Percentiles rank a stretch among this genome's conserved stretches.
These are phyloP conservation scores for Debaryomyces robertsiae DNA, from an alignment of 1,139 yeast species.

Conservation along the genomic window DNA sequence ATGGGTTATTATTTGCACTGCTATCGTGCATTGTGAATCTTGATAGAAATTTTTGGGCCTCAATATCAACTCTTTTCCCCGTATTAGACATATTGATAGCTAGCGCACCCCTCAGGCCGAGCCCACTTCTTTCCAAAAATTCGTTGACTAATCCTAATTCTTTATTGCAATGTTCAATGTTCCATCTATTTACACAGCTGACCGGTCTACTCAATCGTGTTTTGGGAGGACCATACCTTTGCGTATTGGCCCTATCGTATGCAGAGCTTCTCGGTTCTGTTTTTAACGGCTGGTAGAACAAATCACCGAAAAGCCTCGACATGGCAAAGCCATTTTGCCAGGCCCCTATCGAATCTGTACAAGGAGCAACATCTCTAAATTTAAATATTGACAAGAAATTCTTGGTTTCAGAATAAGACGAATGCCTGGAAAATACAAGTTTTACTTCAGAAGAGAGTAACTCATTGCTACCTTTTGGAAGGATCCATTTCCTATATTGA, in stretches of 20 bases:
- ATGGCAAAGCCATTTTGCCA: slow-evolving; percentile 50
- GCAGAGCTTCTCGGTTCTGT: slow-evolving; percentile 19
- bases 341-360: slow-evolving; percentile 33
- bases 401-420: slow-evolving; percentile 51
- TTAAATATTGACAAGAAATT: slow-evolving; percentile 39
- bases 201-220: slow-evolving; percentile 22
- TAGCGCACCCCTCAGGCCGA: neutral
- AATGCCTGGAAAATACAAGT: slow-evolving; percentile 55
- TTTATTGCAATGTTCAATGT: slow-evolving; percentile 30
- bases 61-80: neutral
- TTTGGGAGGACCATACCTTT: slow-evolving; percentile 25
- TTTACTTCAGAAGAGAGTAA: slow-evolving; percentile 44
- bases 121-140: neutral
- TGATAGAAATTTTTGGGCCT: slow-evolving; percentile 2
- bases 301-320: slow-evolving; percentile 45
- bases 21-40: slow-evolving; percentile 4
- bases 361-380: slow-evolving; percentile 52
- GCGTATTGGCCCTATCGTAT: slow-evolving; percentile 33
- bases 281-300: slow-evolving; percentile 25
- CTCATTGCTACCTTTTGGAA: slow-evolving; percentile 27
- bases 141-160: slow-evolving; percentile 27
- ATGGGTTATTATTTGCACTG: neutral
- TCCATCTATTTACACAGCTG: slow-evolving; percentile 37
- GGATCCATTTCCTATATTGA: slow-evolving; percentile 31
- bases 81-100: neutral